Base-by-base conservation (phyloP, 208 protist species). In the Histomonas meleagridis region DNA sequence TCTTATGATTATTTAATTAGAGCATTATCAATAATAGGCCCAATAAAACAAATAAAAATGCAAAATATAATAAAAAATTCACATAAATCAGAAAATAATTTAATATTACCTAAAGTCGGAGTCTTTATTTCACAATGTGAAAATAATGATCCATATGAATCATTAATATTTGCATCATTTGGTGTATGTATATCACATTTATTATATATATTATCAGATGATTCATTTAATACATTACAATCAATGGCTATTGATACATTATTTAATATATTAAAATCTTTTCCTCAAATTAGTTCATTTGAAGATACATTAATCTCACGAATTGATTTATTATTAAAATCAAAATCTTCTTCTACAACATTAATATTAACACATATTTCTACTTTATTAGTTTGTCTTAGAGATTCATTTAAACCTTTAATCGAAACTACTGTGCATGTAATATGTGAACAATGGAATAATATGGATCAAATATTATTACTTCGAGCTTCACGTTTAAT, bases 381-480 rank as follows among this genome's bases (percentile, higher is more conserved):
- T 12, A 55, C 76, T 32, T 16, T 86, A 1, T 57, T 86, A 38
- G 21, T 26, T 38, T 40, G 51, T 38, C 38, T 86, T 18, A 46
- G 46, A 26, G 46, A 51, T 86, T 14, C 26, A 35, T 86, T 86
- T 35, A 21, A 14, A 51, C 76, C 76, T 38, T 55, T 86, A 38
- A 46, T 86, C 38, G 46, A 40, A 9, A 40, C 51, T 28, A 46
- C 55, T 57, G 43, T 86, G 14, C 46, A 86, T 55, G 51, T 86
- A 55, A 55, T 86, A 51, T 86, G 76, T 48, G 46, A 86, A 38
- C n/a, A 51, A 86, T 86, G 76, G 76, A 57, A 12, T 23, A 55
- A 32, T 18, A 14, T 86, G 7, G 76, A 86, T 57, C 51, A 55
- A 28, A 26, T 12, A 18, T 48, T 51, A 16, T n/a, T 86, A 21